These are phyloP conservation scores for Dactylellina cionopaga DNA, from an alignment of 2,329 filamentous ascomycete species.

Conservation along the genomic window DNA sequence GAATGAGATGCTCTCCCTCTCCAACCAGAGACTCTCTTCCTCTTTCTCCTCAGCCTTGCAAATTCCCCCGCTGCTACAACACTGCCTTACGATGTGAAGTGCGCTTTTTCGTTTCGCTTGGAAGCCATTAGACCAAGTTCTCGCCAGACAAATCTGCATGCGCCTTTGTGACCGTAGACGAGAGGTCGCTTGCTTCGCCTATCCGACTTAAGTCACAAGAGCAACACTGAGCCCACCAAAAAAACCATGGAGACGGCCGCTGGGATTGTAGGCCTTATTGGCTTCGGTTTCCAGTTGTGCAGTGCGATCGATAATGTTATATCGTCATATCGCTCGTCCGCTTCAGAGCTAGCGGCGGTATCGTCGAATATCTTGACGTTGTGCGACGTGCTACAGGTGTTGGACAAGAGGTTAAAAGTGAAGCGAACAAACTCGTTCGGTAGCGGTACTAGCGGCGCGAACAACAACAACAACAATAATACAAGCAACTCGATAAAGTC, in stretches of 20 bases:
- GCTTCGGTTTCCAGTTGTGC: constrained; percentile 49
- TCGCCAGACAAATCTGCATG: not conserved
- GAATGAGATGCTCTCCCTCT: not conserved
- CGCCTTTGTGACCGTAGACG: constrained; percentile 17
- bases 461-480: not conserved
- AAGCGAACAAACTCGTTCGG: constrained; percentile 21
- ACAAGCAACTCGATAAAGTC: not conserved
- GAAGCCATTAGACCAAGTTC: not conserved
- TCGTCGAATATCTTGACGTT: constrained; percentile 37
- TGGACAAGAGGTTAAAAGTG: constrained; percentile 31
- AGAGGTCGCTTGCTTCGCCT: not conserved
- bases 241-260: constrained; percentile 32
- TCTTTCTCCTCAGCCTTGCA: constrained; percentile 24
- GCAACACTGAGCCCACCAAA: not conserved
- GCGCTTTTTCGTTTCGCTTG: not conserved
- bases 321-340: constrained; percentile 28
- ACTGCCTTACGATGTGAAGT: constrained; percentile 34
- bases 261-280: constrained; percentile 50
- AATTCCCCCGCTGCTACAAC: not conserved
- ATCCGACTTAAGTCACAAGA: not conserved
- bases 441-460: not conserved
- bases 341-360: constrained; percentile 25
- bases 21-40: not conserved
- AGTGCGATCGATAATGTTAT: constrained; percentile 45
- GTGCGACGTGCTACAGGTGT: constrained; percentile 37